Conservation (phyloP, 2,329 filamentous ascomycete species). For the Phyllosticta paracitricarpa region DNA sequence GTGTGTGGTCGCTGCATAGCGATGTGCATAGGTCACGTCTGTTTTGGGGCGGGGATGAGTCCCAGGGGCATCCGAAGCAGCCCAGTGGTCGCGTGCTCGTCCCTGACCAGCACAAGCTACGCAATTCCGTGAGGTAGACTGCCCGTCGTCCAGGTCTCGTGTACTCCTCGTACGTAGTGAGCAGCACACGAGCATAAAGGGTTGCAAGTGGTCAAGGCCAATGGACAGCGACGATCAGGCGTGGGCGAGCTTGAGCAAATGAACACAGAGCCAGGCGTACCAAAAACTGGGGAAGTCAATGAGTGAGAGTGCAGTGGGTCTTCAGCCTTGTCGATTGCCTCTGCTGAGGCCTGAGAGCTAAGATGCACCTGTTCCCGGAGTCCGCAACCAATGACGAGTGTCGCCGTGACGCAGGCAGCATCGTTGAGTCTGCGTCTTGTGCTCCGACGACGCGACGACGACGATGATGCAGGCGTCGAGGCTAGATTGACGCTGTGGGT, state of each 20-base stretch:
- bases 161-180: too few species aligned
- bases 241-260: not conserved
- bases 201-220: not conserved
- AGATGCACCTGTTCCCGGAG: not conserved
- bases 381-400: not conserved
- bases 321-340: constrained; percentile 10
- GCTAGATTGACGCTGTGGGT: too few species aligned
- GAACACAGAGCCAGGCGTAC: not conserved
- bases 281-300: constrained; percentile 11
- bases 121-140: too few species aligned
- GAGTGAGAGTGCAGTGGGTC: constrained; percentile 5
- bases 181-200: too few species aligned
- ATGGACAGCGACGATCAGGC: not conserved
- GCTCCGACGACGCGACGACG: too few species aligned
- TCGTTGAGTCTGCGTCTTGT: too few species aligned
- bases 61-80: not conserved
- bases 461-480: too few species aligned
- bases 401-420: not conserved
- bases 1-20: not conserved
- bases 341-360: not conserved
- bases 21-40: not conserved
- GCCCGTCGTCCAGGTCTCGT: too few species aligned
- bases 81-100: not conserved
- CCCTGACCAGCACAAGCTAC: not conserved
- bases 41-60: not conserved